Evolutionary conservation across 2,329 filamentous ascomycete species (phyloP).

Genomic region (Penicillium psychrosexuale): DNA sequence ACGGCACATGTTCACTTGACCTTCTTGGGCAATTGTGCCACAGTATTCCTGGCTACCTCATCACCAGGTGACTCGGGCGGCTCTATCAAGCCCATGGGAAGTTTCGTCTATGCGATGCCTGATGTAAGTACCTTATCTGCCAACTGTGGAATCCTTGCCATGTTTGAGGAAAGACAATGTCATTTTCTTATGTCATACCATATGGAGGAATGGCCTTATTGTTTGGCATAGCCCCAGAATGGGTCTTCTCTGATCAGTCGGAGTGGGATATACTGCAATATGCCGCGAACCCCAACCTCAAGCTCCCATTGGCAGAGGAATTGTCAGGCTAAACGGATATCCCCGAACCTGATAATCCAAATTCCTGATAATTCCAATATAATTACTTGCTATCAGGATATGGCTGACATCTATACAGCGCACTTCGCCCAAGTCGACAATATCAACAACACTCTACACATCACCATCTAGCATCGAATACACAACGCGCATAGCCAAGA

Average conservation of each 20-base stretch:
- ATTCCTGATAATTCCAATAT: not conserved
- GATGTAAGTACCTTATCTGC: conserved; percentile 58
- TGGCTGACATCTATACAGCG: conserved; percentile 30
- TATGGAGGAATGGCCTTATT: not conserved
- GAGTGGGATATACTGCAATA: not conserved
- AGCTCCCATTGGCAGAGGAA: not conserved
- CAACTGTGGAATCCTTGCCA: not conserved
- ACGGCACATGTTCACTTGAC: conserved; percentile 59
- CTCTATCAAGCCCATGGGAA: conserved; percentile 63
- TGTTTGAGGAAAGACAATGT: not conserved
- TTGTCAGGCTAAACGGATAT: not conserved
- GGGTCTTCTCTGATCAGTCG: not conserved
- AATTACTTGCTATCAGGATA: no score
- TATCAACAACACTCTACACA: conserved; percentile 70
- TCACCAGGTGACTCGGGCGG: conserved; percentile 43
- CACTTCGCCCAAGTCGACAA: conserved; percentile 54
- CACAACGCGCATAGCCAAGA: conserved; percentile 76
- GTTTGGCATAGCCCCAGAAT: not conserved
- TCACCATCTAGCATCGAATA: conserved; percentile 79
- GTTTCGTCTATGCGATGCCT: conserved; percentile 90
- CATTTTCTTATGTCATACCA: not conserved
- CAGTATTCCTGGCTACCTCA: conserved; percentile 58
- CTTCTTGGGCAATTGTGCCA: conserved; percentile 50
- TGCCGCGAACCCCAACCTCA: not conserved
- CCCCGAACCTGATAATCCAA: not conserved